These are phyloP conservation scores for Rhodomyrtus tomentosa DNA, from an alignment of 345 rosid species.

Conservation along the genomic window DNA sequence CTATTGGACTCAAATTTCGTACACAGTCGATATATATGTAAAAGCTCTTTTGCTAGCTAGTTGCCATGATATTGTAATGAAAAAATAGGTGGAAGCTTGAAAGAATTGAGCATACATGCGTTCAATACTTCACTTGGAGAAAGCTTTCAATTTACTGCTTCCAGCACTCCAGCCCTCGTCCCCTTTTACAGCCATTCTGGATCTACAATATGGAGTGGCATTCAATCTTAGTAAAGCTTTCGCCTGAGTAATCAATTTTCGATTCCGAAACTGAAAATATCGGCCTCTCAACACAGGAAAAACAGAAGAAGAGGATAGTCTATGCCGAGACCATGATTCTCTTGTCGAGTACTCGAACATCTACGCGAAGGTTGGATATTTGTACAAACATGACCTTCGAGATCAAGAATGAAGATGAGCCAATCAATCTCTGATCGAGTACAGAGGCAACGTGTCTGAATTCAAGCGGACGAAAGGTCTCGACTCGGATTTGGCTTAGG, in stretches of 20 bases:
- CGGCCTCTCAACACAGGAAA: background rate
- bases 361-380: background rate
- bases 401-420: background rate
- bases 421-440: background rate
- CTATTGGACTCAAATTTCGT: background rate
- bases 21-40: background rate
- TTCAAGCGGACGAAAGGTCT: background rate
- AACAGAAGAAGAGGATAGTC: background rate
- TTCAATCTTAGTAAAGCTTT: background rate
- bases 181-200: background rate
- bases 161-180: background rate
- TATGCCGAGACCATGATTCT: background rate
- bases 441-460: background rate
- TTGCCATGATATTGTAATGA: background rate
- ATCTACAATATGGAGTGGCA: background rate
- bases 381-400: background rate
- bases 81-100: background rate
- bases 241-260: background rate
- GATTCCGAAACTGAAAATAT: background rate
- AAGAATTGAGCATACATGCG: background rate
- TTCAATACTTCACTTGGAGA: background rate
- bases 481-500: background rate
- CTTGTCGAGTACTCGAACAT: background rate
- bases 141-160: background rate
- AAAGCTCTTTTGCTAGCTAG: background rate